Evolutionary conservation across 352 stramenopile species (phyloP), one percentile per base, ranked within the genome.

Genomic region (Pythium periplocum): DNA sequence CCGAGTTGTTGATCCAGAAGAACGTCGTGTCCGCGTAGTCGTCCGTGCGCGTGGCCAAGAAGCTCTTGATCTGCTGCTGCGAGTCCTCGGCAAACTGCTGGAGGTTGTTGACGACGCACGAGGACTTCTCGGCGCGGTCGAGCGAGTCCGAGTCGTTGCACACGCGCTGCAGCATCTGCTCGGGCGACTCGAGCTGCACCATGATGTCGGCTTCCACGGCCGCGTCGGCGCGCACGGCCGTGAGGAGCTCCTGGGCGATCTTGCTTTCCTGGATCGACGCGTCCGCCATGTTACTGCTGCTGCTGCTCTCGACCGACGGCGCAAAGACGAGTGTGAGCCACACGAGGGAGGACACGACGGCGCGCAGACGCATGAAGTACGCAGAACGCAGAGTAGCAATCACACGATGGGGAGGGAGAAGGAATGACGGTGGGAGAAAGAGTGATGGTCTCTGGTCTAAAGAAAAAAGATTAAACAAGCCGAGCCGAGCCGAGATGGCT

Each of bases 1-100:
- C 72, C 33, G 73, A 83, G 57, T 83, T 85, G 68, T 76, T 73
- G 62, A 87, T 87, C 77, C 77, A 87, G 48, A 87, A 66, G 42
- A 78, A 85, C 48, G 48, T 59, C 47, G 64, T 62, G 54, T 61
- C 57, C 36, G 41, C 51, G 55, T 66, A 85, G 37, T 75, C 64
- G 31, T 48, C 57, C 11, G 43, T 40, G 32, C 67, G 56, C 3
- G 55, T 43, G 6, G 35, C 61, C 33, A 87, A 55, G 46, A 87
- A 51, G 46, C 71, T 66, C 38, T 70, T 73, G 7, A 87, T 64
- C 3, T 57, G 48, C 34, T 82, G 55, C 36, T 87, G 77, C 36
- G 62, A 55, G 17, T 66, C 53, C 34, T 77, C 68, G 2, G 77
- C 71, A 57, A 85, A 85, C 41, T 53, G 50, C 51, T 87, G 69